Percentiles rank a stretch among this genome's conserved stretches.
Evolutionary conservation across 2,329 filamentous ascomycete genomes (phyloP).

Genomic region (Penicillium sp.): DNA sequence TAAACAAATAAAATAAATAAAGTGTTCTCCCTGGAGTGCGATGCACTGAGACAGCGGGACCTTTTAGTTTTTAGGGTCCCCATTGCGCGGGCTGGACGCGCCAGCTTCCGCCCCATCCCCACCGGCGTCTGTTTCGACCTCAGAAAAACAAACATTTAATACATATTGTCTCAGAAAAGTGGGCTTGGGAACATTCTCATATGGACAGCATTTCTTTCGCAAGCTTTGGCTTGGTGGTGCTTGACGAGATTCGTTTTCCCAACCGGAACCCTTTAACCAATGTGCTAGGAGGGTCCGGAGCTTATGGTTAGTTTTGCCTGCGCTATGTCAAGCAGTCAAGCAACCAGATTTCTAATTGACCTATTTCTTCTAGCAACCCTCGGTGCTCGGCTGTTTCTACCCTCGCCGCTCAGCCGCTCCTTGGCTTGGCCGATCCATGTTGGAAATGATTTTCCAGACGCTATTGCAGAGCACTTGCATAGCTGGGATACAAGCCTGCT

Average conservation of each 20-base stretch:
- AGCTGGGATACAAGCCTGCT: conserved; percentile 18
- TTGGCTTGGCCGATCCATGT: conserved; percentile 26
- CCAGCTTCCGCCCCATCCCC: too few species aligned
- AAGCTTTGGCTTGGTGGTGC: conserved; percentile 36
- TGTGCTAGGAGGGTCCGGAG: conserved; percentile 35
- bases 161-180: neutral
- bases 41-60: too few species aligned
- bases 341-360: neutral
- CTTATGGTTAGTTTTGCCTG: conserved; percentile 23
- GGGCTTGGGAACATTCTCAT: neutral
- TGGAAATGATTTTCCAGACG: conserved; percentile 26
- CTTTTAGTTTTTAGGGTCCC: too few species aligned
- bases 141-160: neutral
- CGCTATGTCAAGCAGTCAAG: neutral
- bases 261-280: conserved; percentile 23
- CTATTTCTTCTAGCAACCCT: conserved; percentile 18
- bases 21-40: too few species aligned
- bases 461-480: conserved; percentile 9
- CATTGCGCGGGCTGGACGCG: too few species aligned
- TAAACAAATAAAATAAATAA: too few species aligned
- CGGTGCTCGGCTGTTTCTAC: conserved; percentile 28
- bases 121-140: neutral
- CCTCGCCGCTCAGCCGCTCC: conserved; percentile 10
- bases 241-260: conserved; percentile 37
- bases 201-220: conserved; percentile 25